Conservation (phyloP, 2,329 filamentous ascomycete species). For the Fusarium sp. region DNA sequence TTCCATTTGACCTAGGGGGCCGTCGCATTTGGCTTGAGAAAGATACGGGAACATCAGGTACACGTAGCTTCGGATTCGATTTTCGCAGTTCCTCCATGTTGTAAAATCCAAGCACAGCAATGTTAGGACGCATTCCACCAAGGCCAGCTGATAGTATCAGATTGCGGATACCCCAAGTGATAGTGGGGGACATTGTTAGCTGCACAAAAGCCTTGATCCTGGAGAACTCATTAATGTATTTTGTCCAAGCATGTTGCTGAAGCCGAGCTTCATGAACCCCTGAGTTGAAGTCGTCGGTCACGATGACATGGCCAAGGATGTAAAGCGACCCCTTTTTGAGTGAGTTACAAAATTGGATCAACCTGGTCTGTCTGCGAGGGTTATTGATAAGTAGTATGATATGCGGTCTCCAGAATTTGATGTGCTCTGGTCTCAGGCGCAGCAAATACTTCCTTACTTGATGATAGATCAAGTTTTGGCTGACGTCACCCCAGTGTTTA, state of each 20-base stretch:
- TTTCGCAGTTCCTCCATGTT: constrained; percentile 81
- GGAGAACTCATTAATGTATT: constrained; percentile 84
- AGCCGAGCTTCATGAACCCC: constrained; percentile 84
- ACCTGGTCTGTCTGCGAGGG: constrained; percentile 80
- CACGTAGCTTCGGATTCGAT: constrained; percentile 65
- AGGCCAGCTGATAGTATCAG: constrained; percentile 83
- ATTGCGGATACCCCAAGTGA: constrained; percentile 88
- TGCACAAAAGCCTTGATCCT: constrained; percentile 92
- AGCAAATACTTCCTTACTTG: constrained; percentile 90
- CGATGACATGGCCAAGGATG: constrained; percentile 88
- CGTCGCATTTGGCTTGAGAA: constrained; percentile 50
- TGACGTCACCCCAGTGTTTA: constrained; percentile 91
- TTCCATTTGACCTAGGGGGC: constrained; percentile 48
- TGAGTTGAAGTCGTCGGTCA: constrained; percentile 82
- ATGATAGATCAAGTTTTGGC: constrained; percentile 85
- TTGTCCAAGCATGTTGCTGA: constrained; percentile 86
- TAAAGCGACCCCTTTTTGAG: constrained; percentile 89
- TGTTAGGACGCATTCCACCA: constrained; percentile 90
- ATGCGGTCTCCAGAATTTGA: constrained; percentile 93
- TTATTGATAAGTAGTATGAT: constrained; percentile 88
- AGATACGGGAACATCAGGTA: constrained; percentile 62
- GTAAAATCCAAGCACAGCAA: constrained; percentile 83
- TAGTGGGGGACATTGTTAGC: constrained; percentile 81
- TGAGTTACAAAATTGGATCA: constrained; percentile 92
- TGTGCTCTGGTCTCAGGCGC: constrained; percentile 85